phyloP scores from a whole-genome alignment of 805 yeast genomes.

The Debaryomyces maramus region DNA sequence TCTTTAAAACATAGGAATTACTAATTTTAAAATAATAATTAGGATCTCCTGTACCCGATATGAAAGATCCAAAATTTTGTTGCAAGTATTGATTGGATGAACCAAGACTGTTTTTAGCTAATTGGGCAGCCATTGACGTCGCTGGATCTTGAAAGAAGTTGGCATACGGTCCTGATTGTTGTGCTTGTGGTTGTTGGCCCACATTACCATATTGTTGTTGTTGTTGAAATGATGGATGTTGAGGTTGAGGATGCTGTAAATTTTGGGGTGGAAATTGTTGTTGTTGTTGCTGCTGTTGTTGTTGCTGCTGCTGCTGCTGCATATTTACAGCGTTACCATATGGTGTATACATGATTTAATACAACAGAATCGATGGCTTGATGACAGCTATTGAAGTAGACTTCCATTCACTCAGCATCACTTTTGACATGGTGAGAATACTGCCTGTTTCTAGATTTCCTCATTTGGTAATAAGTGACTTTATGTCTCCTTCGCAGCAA shows the following conservation, averaged over 20 bases:
- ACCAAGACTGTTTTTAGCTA: slow-evolving; percentile 81
- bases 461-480: not conserved
- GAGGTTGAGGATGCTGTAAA: slow-evolving; percentile 26
- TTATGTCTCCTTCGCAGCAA: not conserved
- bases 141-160: slow-evolving; percentile 73
- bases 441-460: not conserved
- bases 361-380: too few relatives aligned
- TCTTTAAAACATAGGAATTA: slow-evolving; percentile 77
- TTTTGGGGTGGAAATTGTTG: slow-evolving; percentile 35
- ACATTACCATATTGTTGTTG: slow-evolving; percentile 17
- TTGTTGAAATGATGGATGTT: slow-evolving; percentile 14
- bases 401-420: too few relatives aligned
- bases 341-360: slow-evolving; percentile 43
- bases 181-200: slow-evolving; percentile 24
- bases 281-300: slow-evolving; percentile 22
- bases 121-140: slow-evolving; percentile 80
- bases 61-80: slow-evolving; percentile 59
- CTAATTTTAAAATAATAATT: slow-evolving; percentile 91
- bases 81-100: slow-evolving; percentile 80
- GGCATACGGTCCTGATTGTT: slow-evolving; percentile 23
- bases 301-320: slow-evolving; percentile 23
- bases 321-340: slow-evolving; percentile 29
- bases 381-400: too few relatives aligned
- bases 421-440: not conserved
- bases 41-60: slow-evolving; percentile 52